These are phyloP conservation scores for Leccinum subfulvum DNA, from an alignment of 1,284 basidiomycete genomes.

Conservation along the genomic window DNA sequence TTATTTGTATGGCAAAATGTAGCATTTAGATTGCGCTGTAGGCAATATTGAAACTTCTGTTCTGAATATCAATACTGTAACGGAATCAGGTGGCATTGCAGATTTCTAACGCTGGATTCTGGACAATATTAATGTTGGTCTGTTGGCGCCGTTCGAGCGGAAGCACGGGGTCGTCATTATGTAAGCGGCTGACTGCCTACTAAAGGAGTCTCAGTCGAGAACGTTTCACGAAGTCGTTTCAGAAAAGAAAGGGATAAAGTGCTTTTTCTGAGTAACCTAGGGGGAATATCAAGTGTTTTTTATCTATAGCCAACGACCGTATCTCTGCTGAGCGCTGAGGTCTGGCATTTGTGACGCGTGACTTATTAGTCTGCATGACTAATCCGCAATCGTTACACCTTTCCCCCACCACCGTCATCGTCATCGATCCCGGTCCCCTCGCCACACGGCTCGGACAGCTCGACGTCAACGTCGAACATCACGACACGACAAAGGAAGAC, in stretches of 20 bases:
- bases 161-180: not conserved
- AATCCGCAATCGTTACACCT: not conserved
- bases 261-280: not conserved
- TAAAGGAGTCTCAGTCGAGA: not conserved
- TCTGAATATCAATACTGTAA: no score
- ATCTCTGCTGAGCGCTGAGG: not conserved
- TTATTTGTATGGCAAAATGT: no score
- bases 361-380: not conserved
- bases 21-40: no score
- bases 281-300: not conserved
- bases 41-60: no score
- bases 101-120: no score
- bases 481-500: no score
- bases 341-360: not conserved
- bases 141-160: no score
- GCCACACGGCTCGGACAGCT: no score
- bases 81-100: no score
- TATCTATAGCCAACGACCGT: not conserved
- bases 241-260: not conserved
- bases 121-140: no score
- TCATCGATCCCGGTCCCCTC: no score
- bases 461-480: no score
- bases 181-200: not conserved
- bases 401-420: not conserved
- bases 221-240: not conserved